Conservation (phyloP, 345 rosid genomes). For the Boechera stricta region DNA sequence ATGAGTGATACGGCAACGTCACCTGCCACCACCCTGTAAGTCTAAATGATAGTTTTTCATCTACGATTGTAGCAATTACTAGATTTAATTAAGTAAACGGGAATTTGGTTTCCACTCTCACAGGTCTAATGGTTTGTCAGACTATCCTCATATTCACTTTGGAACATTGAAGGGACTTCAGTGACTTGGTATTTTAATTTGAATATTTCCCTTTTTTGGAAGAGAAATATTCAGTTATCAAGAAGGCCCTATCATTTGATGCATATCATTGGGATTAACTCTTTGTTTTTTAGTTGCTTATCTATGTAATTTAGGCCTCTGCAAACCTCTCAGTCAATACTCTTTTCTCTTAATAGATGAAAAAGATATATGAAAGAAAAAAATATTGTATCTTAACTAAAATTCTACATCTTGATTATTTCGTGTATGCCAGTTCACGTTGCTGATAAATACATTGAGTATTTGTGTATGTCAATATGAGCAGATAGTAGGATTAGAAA, state of each 20-base stretch:
- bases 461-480: conserved; percentile 25
- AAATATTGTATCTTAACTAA: not conserved
- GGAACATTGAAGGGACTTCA: conserved; percentile 38
- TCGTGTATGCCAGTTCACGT: conserved; percentile 2
- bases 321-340: conserved; percentile 25
- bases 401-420: conserved; percentile 6
- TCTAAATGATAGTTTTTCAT: not conserved
- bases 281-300: conserved; percentile 31
- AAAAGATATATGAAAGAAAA: conserved; percentile 15
- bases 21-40: conserved; percentile 43
- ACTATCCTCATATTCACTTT: conserved; percentile 9
- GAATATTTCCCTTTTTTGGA: conserved; percentile 24
- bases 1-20: conserved; percentile 40
- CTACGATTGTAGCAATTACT: not conserved
- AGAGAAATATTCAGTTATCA: conserved; percentile 32
- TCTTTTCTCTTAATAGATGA: conserved; percentile 32
- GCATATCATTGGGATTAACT: conserved; percentile 38
- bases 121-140: conserved; percentile 37
- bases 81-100: conserved; percentile 4
- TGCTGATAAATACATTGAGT: not conserved
- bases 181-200: conserved; percentile 28
- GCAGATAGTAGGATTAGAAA: conserved; percentile 7
- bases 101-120: conserved; percentile 6
- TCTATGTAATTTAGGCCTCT: conserved; percentile 40
- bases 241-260: conserved; percentile 28